Evolutionary conservation across 2,329 filamentous ascomycete genomes (phyloP).

Genomic region (Allantophomopsis cytisporea): DNA sequence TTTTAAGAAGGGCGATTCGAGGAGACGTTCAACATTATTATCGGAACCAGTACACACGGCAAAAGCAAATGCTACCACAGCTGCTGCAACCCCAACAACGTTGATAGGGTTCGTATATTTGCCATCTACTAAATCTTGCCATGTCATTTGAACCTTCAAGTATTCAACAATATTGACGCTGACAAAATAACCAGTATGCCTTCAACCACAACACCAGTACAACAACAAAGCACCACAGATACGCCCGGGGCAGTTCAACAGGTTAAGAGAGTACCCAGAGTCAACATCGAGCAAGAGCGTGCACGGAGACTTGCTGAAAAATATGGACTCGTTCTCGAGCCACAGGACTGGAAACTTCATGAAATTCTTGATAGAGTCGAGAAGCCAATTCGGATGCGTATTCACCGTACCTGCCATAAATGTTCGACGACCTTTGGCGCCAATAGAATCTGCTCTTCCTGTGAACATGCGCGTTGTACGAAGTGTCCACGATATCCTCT

Average conservation of each 20-base stretch:
- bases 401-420: slow-evolving; percentile 68
- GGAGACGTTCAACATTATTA: slow-evolving; percentile 11
- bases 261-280: neutral
- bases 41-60: slow-evolving; percentile 3
- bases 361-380: slow-evolving; percentile 38
- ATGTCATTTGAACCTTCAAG: neutral
- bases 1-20: slow-evolving; percentile 13
- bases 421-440: slow-evolving; percentile 64
- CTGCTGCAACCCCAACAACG: slow-evolving; percentile 4
- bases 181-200: neutral
- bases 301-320: slow-evolving; percentile 19
- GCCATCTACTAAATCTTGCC: neutral
- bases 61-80: slow-evolving; percentile 1
- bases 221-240: neutral
- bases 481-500: slow-evolving; percentile 62
- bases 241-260: neutral
- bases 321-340: slow-evolving; percentile 20
- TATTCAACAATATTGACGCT: neutral
- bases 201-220: neutral
- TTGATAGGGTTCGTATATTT: slow-evolving; percentile 6
- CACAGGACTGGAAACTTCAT: slow-evolving; percentile 13
- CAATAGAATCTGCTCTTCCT: slow-evolving; percentile 61
- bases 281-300: slow-evolving; percentile 1
- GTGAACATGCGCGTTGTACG: slow-evolving; percentile 69
- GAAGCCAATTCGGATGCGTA: slow-evolving; percentile 65